These are phyloP conservation scores for Aspergillus unguis DNA, from an alignment of 2,329 filamentous ascomycete species.

Conservation along the genomic window DNA sequence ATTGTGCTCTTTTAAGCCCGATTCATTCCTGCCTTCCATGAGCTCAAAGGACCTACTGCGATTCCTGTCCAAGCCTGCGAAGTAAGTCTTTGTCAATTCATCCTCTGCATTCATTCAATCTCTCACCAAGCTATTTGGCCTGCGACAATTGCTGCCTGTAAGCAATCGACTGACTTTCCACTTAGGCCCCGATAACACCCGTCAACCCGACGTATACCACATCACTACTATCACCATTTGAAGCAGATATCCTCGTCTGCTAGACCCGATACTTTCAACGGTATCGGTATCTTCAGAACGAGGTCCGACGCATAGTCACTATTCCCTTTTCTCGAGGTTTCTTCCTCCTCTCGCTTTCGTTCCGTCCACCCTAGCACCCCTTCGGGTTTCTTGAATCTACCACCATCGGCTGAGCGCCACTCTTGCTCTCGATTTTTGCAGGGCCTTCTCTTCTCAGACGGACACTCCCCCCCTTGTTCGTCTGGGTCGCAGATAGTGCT, in stretches of 20 bases:
- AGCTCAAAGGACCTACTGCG: constrained; percentile 85
- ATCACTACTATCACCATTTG: constrained; percentile 18
- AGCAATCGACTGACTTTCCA: constrained; percentile 18
- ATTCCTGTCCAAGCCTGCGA: constrained; percentile 91
- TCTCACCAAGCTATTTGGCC: neutral
- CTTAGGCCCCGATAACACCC: constrained; percentile 63
- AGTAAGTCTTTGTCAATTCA: constrained; percentile 55
- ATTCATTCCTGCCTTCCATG: constrained; percentile 64
- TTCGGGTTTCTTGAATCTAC: constrained; percentile 53
- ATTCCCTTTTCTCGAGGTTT: constrained; percentile 85
- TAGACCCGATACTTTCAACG: constrained; percentile 77
- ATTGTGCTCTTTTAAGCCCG: constrained; percentile 33
- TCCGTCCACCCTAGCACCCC: constrained; percentile 79
- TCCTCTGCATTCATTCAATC: constrained; percentile 1
- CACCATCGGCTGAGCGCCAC: constrained; percentile 76
- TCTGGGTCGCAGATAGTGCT: constrained; percentile 98
- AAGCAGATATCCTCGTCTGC: constrained; percentile 69
- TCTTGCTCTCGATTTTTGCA: constrained; percentile 62
- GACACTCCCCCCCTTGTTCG: constrained; percentile 77
- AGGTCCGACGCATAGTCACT: constrained; percentile 65
- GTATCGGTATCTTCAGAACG: constrained; percentile 80
- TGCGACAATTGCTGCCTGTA: neutral
- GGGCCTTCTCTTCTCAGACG: constrained; percentile 95
- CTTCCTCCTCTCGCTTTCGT: constrained; percentile 71
- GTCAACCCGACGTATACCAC: constrained; percentile 14